Evolutionary conservation across 2,329 filamentous ascomycete species (phyloP).

Genomic region (Paecilomyces dactylethromorphus): DNA sequence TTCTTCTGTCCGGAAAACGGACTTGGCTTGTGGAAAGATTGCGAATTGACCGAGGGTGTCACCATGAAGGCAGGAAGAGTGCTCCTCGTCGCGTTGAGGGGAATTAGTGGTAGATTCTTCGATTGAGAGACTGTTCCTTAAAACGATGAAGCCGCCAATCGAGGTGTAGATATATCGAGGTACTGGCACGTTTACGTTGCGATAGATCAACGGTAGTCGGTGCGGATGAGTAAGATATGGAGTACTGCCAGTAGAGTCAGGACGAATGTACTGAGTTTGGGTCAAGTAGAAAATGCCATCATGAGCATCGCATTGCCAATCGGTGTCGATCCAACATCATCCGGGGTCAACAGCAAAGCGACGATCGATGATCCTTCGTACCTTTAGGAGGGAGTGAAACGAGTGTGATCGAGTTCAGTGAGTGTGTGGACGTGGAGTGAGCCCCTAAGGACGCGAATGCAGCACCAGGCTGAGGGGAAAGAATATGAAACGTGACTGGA

Average conservation of each 20-base stretch:
- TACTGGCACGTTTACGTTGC: not conserved
- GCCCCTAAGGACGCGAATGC: conserved; percentile 14
- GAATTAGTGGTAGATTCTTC: not conserved
- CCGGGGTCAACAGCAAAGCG: conserved; percentile 4
- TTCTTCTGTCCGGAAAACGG: conserved; percentile 10
- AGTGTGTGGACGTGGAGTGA: conserved; percentile 7
- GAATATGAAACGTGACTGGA: conserved; percentile 14
- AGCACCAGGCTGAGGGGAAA: conserved; percentile 20
- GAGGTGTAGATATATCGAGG: not conserved
- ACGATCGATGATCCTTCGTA: not conserved
- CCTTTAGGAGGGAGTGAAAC: conserved; percentile 4
- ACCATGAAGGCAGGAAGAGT: conserved; percentile 14
- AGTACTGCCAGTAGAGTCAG: not conserved
- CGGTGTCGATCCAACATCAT: not conserved
- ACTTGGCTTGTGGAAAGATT: conserved; percentile 14
- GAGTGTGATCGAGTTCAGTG: conserved; percentile 7
- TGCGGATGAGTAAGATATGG: not conserved
- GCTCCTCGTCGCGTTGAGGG: not conserved
- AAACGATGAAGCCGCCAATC: not conserved
- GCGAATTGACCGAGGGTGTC: conserved; percentile 13
- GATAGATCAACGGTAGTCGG: not conserved
- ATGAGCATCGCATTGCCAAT: not conserved
- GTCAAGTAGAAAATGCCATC: not conserved
- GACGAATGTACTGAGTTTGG: not conserved
- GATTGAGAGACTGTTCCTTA: not conserved